Conservation (phyloP, 768 basidiomycete genomes). For the Neoboletus subvelutipes region DNA sequence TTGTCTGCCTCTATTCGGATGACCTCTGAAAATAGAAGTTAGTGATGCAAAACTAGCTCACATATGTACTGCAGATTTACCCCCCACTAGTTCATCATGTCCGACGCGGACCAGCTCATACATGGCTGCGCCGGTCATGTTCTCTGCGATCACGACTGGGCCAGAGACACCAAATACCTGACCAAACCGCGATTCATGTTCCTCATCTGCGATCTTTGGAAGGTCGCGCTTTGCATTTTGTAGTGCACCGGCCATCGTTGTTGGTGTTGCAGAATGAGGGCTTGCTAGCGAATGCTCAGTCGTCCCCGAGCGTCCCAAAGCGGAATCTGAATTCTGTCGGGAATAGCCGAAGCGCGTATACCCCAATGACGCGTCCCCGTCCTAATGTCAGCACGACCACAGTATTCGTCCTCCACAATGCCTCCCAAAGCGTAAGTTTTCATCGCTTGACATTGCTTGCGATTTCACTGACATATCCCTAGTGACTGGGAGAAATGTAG, state of each 20-base stretch:
- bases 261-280: conserved; percentile 4
- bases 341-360: conserved; percentile 27
- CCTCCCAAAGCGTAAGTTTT: conserved; percentile 88
- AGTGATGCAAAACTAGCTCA: conserved; percentile 5
- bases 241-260: conserved; percentile 86
- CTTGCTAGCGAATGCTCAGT: neutral
- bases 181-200: conserved; percentile 82
- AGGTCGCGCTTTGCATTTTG: conserved; percentile 87
- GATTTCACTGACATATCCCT: conserved; percentile 15
- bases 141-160: conserved; percentile 94
- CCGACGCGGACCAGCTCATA: conserved; percentile 98
- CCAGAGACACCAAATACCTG: conserved; percentile 95
- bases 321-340: conserved; percentile 30
- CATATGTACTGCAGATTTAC: conserved; percentile 42
- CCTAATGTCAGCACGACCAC: conserved; percentile 20
- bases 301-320: conserved; percentile 23
- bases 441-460: neutral
- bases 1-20: conserved; percentile 98
- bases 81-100: conserved; percentile 97
- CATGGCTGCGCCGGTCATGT: conserved; percentile 96
- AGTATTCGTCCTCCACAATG: conserved; percentile 52
- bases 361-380: conserved; percentile 38
- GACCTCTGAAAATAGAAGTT: conserved; percentile 70
- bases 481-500: conserved; percentile 99
- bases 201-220: conserved; percentile 87